These are phyloP conservation scores for Akanthomyces lecanii DNA, from an alignment of 2,329 filamentous ascomycete species.

Conservation along the genomic window DNA sequence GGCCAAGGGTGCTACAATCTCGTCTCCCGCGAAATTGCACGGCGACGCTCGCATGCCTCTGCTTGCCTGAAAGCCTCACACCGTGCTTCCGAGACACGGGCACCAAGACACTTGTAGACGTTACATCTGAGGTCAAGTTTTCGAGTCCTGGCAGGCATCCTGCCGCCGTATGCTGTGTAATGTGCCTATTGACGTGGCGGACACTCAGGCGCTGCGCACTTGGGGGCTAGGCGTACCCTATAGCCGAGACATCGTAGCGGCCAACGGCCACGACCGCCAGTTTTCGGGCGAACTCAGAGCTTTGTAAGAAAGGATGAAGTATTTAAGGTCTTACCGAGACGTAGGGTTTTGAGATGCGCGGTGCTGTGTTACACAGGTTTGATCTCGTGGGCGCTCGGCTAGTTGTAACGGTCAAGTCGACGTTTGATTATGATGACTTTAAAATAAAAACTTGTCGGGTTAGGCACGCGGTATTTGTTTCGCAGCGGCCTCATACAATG, in stretches of 20 bases:
- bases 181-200: constrained; percentile 1
- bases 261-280: not conserved
- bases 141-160: not conserved
- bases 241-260: not conserved
- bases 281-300: not conserved
- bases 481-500: no score
- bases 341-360: no score
- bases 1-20: not conserved
- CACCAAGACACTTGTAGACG: not conserved
- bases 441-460: no score
- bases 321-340: no score
- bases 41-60: not conserved
- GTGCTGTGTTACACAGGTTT: no score
- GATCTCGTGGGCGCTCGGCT: no score
- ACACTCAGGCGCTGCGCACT: not conserved
- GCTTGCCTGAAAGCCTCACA: not conserved
- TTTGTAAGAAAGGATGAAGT: no score
- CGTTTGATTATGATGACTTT: no score
- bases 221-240: not conserved
- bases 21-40: not conserved
- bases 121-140: not conserved
- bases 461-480: no score
- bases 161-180: not conserved
- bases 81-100: constrained; percentile 10
- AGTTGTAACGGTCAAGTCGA: no score